Percentiles rank a stretch among this genome's conserved stretches.
Evolutionary conservation across 2,329 filamentous ascomycete genomes (phyloP).

Genomic region (Verticillium tricorpus): DNA sequence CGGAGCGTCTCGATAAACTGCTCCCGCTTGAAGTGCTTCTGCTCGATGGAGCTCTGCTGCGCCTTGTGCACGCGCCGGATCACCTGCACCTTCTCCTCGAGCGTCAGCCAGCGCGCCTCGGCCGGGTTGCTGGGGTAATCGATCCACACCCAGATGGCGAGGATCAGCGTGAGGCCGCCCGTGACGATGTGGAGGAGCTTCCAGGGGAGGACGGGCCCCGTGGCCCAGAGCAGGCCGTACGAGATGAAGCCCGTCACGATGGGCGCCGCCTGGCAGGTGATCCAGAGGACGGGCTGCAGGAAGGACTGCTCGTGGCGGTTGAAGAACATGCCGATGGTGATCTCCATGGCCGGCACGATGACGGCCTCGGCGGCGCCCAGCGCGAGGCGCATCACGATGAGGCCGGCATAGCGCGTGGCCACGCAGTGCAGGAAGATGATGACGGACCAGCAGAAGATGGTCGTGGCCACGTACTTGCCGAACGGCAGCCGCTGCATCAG

Average conservation of each 20-base stretch:
- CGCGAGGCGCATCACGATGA: slow-evolving; percentile 29
- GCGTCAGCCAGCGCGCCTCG: slow-evolving; percentile 17
- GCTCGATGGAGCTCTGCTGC: slow-evolving; percentile 30
- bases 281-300: slow-evolving; percentile 29
- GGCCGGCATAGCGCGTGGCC: slow-evolving; percentile 26
- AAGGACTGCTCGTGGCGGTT: slow-evolving; percentile 26
- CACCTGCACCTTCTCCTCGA: slow-evolving; percentile 11
- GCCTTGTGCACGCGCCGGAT: slow-evolving; percentile 25
- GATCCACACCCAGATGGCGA: slow-evolving; percentile 28
- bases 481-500: slow-evolving; percentile 33
- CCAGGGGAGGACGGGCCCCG: slow-evolving; percentile 27
- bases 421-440: slow-evolving; percentile 33
- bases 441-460: slow-evolving; percentile 28
- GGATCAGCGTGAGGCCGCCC: slow-evolving; percentile 26
- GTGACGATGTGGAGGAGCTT: slow-evolving; percentile 35
- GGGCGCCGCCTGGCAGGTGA: slow-evolving; percentile 25
- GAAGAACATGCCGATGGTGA: slow-evolving; percentile 36
- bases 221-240: slow-evolving; percentile 33
- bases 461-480: slow-evolving; percentile 26
- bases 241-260: slow-evolving; percentile 32
- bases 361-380: slow-evolving; percentile 29
- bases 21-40: slow-evolving; percentile 28
- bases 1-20: slow-evolving; percentile 22
- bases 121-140: slow-evolving; percentile 18
- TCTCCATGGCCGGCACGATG: slow-evolving; percentile 34